Conservation (phyloP, 1,284 basidiomycete genomes). For the Filobasidium uniguttulatum region DNA sequence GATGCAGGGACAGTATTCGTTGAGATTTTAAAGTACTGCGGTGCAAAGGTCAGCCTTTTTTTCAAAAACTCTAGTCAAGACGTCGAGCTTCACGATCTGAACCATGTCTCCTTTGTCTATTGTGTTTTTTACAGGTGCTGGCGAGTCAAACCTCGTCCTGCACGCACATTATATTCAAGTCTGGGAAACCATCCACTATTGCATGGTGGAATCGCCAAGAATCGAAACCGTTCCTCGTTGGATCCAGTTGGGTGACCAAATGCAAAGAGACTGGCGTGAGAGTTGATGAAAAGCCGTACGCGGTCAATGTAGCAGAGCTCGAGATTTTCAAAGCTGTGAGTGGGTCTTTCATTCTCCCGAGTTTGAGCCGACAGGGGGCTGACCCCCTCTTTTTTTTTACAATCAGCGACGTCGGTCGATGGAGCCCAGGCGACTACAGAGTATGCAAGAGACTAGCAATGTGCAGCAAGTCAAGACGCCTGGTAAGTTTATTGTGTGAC, state of each 20-base stretch:
- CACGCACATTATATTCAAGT: slow-evolving; percentile 84
- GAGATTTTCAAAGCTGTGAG: slow-evolving; percentile 58
- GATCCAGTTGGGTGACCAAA: slow-evolving; percentile 82
- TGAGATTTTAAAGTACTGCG: slow-evolving; percentile 66
- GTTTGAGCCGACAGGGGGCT: background rate
- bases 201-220: slow-evolving; percentile 53
- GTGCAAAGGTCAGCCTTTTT: slow-evolving; percentile 55
- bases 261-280: slow-evolving; percentile 56
- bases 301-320: slow-evolving; percentile 53
- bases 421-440: slow-evolving; percentile 33
- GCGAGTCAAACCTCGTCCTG: slow-evolving; percentile 42
- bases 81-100: background rate
- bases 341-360: background rate
- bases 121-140: slow-evolving; percentile 39
- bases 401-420: slow-evolving; percentile 49
- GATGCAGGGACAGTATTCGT: slow-evolving; percentile 70
- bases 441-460: slow-evolving; percentile 6
- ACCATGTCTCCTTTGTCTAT: background rate
- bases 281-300: slow-evolving; percentile 53
- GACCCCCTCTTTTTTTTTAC: background rate
- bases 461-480: no score
- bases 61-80: background rate
- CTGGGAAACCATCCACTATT: slow-evolving; percentile 63
- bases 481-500: no score
- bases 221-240: slow-evolving; percentile 56